Evolutionary conservation across 805 yeast genomes (phyloP).

Genomic region (Candida maesae): DNA sequence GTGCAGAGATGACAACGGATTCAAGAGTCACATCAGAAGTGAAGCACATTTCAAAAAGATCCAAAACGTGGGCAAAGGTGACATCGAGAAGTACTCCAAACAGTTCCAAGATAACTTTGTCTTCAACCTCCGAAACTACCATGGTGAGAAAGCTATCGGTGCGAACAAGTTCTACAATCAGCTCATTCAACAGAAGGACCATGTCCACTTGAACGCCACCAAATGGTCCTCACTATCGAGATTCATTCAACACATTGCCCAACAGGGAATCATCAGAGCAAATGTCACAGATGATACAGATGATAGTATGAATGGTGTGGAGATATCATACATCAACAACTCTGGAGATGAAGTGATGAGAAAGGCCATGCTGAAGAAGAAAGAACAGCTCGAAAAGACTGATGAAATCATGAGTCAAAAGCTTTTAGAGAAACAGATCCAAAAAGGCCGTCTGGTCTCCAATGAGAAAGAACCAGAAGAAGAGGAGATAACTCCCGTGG

Average conservation of each 20-base stretch:
- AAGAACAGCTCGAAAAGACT: conserved; percentile 32
- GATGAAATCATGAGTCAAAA: conserved; percentile 45
- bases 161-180: conserved; percentile 91
- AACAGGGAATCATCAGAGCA: conserved; percentile 53
- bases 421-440: conserved; percentile 51
- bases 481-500: neutral
- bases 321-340: conserved; percentile 51
- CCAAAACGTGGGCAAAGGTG: conserved; percentile 41
- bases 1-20: conserved; percentile 95
- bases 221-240: conserved; percentile 67
- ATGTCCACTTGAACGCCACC: conserved; percentile 89
- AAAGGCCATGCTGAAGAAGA: conserved; percentile 35
- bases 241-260: conserved; percentile 60
- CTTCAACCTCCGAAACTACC: conserved; percentile 54
- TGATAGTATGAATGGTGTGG: conserved; percentile 35
- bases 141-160: conserved; percentile 76
- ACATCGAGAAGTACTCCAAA: conserved; percentile 55
- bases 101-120: conserved; percentile 65
- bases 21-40: conserved; percentile 82
- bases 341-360: conserved; percentile 45
- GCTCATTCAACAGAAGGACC: conserved; percentile 75
- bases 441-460: conserved; percentile 31
- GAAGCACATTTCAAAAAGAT: conserved; percentile 68
- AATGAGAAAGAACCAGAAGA: conserved; percentile 40
- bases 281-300: conserved; percentile 30